These are phyloP conservation scores for Suhomyces chickasaworum DNA, from an alignment of 1,139 yeast genomes.

Conservation along the genomic window DNA sequence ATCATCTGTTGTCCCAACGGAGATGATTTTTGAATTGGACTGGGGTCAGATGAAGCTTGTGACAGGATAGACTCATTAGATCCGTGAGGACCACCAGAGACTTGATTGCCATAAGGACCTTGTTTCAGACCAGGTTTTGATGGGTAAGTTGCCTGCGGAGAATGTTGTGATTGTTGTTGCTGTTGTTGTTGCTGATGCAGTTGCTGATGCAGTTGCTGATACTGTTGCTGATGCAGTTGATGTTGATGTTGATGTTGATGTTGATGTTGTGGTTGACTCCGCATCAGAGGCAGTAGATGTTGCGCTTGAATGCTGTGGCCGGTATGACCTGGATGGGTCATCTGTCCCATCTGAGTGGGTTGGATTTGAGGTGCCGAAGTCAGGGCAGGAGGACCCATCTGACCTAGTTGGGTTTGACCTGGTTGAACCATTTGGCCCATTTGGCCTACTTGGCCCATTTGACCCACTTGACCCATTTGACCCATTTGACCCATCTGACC, in stretches of 20 bases:
- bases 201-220: not conserved
- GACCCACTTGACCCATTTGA: not conserved
- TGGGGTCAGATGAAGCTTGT: not conserved
- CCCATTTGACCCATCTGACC: not conserved
- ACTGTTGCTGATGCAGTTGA: not conserved
- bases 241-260: too few relatives aligned
- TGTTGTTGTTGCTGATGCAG: not conserved
- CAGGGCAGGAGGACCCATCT: not conserved
- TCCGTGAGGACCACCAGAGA: not conserved
- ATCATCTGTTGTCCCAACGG: not conserved
- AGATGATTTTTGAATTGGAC: not conserved
- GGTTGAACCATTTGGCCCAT: not conserved
- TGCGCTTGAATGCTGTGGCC: not conserved
- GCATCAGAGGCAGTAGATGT: not conserved
- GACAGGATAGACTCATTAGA: not conserved
- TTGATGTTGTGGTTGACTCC: not conserved
- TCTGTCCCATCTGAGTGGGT: not conserved
- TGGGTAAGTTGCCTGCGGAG: not conserved
- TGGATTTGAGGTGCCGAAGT: not conserved
- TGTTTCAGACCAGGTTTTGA: too few relatives aligned
- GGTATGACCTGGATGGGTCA: not conserved
- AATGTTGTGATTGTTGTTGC: not conserved
- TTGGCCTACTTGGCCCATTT: not conserved
- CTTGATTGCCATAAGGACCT: not conserved
- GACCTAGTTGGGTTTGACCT: not conserved